Base-by-base conservation (phyloP, 352 stramenopile genomes). In the Phytophthora citricola region DNA sequence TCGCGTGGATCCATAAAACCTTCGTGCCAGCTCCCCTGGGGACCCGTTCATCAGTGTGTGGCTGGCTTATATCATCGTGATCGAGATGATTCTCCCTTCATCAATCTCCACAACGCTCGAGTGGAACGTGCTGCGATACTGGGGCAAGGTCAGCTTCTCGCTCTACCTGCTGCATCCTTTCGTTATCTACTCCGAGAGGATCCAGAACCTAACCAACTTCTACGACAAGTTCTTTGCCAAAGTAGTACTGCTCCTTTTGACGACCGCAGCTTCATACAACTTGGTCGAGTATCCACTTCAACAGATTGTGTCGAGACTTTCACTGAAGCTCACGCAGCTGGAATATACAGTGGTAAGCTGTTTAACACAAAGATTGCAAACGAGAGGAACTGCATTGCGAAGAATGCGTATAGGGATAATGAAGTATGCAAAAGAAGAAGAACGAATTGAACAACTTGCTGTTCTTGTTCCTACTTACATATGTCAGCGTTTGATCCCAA, bases 211-310 rank as follows among this genome's bases (percentile, higher is more conserved):
- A 59, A n/a, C 24, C 1, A 71, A 79, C 31, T 63, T 55, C 24
- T 80, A 77, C 50, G 63, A 87, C 57, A 54, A 50, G 26, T 65
- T 81, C 44, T 78, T 78, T 27, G 59, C 66, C 4, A 27, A 56
- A 12, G 71, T 79, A 27, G 57, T 58, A 11, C 55, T 83, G 14
- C 32, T 75, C 10, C 45, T 71, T 11, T 24, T 58, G 47, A 31
- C 84, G 20, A 55, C 66, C 20, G 71, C 75, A 0, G 34, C 52
- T 14, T 71, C 66, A 1, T 86, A 82, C 46, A 50, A 75, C 17
- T 14, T 75, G 8, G 22, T 89, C 26, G 76, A 89, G 68, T 71
- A 73, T 48, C 77, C 77, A 38, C 79, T 73, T 1, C 79, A 85
- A 43, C 31, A 36, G 10, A 14, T 36, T 14, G 31, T 36, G 10